Percentiles rank a stretch among this genome's conserved stretches.
phyloP scores from a whole-genome alignment of 352 stramenopile species.

The Globisporangium nunn region DNA sequence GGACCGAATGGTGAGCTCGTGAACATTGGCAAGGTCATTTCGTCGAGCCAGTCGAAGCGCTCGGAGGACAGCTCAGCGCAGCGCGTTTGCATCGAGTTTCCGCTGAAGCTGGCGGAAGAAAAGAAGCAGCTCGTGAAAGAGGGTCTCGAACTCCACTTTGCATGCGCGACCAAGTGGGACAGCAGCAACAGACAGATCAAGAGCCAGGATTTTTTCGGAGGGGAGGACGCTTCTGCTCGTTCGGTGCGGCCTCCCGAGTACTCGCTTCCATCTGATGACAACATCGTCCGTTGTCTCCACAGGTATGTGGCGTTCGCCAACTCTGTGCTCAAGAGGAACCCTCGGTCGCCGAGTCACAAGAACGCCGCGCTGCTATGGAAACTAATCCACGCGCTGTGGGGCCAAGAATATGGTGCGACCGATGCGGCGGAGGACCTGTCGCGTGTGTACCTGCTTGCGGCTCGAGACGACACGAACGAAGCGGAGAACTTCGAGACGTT shows the following conservation, averaged over 20 bases:
- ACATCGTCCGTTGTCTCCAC: conserved; percentile 48
- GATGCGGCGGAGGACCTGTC: conserved; percentile 16
- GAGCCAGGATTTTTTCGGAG: conserved; percentile 18
- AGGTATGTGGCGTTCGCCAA: conserved; percentile 52
- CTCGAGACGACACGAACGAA: conserved; percentile 51
- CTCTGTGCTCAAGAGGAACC: conserved; percentile 13
- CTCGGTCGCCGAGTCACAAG: conserved; percentile 13
- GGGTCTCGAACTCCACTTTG: conserved; percentile 53
- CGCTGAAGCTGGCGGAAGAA: conserved; percentile 25
- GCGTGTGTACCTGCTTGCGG: conserved; percentile 35
- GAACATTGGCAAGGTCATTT: conserved; percentile 43
- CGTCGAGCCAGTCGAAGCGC: conserved; percentile 13
- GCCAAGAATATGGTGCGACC: conserved; percentile 52
- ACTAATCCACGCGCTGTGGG: conserved; percentile 66
- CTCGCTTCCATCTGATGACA: conserved; percentile 37
- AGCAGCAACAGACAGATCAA: neutral
- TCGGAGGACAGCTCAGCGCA: conserved; percentile 16
- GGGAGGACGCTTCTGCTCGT: conserved; percentile 15
- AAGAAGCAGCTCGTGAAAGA: conserved; percentile 39
- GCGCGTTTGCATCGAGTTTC: conserved; percentile 47
- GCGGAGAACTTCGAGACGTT: conserved; percentile 60
- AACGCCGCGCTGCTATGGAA: conserved; percentile 48
- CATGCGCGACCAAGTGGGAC: conserved; percentile 24
- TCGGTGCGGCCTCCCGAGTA: conserved; percentile 27
- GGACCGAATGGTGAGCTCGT: conserved; percentile 69